Conservation (phyloP, 768 basidiomycete genomes). For the Lactarius psammicola region DNA sequence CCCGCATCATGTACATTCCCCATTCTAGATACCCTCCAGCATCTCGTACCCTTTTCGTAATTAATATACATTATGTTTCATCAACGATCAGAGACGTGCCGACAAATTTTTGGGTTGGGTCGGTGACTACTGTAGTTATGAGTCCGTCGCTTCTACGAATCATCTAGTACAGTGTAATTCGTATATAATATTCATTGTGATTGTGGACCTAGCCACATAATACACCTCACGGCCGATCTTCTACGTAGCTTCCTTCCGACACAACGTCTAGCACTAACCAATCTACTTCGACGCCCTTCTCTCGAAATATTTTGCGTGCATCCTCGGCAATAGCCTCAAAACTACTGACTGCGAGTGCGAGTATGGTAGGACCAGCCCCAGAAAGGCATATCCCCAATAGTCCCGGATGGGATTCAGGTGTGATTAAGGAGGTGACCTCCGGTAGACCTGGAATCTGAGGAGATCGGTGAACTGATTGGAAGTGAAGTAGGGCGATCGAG, state of each 20-base stretch:
- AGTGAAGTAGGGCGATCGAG: slow-evolving; percentile 7
- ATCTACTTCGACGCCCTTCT: slow-evolving; percentile 75
- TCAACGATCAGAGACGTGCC: not conserved
- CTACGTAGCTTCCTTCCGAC: slow-evolving; percentile 40
- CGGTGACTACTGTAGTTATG: not conserved
- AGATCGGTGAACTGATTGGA: not conserved
- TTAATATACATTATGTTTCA: not conserved
- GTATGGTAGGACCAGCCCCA: slow-evolving; percentile 95
- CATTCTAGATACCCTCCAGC: slow-evolving; percentile 7
- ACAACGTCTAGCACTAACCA: slow-evolving; percentile 83
- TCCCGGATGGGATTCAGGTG: slow-evolving; percentile 89
- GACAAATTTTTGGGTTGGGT: not conserved
- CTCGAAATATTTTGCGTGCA: slow-evolving; percentile 70
- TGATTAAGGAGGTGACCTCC: slow-evolving; percentile 85
- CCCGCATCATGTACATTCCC: slow-evolving; percentile 11
- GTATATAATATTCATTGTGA: not conserved
- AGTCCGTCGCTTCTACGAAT: not conserved
- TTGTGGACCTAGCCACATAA: not conserved
- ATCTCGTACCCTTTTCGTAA: not conserved
- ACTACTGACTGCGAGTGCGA: slow-evolving; percentile 84
- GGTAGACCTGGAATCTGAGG: slow-evolving; percentile 91
- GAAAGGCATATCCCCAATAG: slow-evolving; percentile 96
- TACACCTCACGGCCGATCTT: slow-evolving; percentile 12
- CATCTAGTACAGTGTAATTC: not conserved
- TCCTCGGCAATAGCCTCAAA: slow-evolving; percentile 86